These are phyloP conservation scores for Phyllosticta ampelicida DNA, from an alignment of 2,329 filamentous ascomycete species.

Conservation along the genomic window DNA sequence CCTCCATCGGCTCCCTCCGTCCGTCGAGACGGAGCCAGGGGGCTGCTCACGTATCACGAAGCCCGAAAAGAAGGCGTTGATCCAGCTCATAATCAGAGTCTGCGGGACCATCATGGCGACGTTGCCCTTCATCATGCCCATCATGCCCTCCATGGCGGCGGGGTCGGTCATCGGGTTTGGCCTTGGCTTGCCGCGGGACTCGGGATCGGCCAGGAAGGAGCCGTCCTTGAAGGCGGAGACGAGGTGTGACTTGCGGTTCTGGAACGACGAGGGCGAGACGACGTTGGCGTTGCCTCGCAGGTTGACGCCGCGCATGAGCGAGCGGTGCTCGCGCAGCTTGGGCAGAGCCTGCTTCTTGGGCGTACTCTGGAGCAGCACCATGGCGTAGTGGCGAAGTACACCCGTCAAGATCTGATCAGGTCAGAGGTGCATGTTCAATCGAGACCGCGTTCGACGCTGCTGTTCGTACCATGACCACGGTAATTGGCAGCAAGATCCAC, in stretches of 20 bases:
- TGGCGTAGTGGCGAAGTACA: conserved; percentile 90
- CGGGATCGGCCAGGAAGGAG: conserved; percentile 79
- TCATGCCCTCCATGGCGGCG: conserved; percentile 98
- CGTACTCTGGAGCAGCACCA: conserved; percentile 73
- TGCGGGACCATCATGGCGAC: conserved; percentile 99
- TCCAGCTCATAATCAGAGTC: conserved; percentile 99
- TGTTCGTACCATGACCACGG: conserved; percentile 72
- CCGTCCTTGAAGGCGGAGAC: conserved; percentile 75
- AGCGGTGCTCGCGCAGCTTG: conserved; percentile 72
- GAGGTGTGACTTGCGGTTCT: conserved; percentile 68
- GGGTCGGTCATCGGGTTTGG: conserved; percentile 94
- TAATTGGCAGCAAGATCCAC: conserved; percentile 98
- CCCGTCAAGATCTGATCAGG: conserved; percentile 61
- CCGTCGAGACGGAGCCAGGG: neutral
- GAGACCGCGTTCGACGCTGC: neutral
- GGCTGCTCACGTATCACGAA: conserved; percentile 78
- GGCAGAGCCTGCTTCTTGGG: conserved; percentile 73
- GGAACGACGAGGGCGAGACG: conserved; percentile 68
- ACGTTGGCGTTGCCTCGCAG: conserved; percentile 74
- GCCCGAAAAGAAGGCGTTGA: conserved; percentile 96
- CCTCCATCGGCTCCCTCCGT: neutral
- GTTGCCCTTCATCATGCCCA: conserved; percentile 99
- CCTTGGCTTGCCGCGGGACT: conserved; percentile 72
- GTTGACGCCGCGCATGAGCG: conserved; percentile 71
- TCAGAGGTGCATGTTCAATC: conserved; percentile 12